A percentile compares a stretch with the other conserved stretches of the same genome.
Conservation (phyloP, 176 grass and related monocot genomes). For the Triticum dicoccoides region DNA sequence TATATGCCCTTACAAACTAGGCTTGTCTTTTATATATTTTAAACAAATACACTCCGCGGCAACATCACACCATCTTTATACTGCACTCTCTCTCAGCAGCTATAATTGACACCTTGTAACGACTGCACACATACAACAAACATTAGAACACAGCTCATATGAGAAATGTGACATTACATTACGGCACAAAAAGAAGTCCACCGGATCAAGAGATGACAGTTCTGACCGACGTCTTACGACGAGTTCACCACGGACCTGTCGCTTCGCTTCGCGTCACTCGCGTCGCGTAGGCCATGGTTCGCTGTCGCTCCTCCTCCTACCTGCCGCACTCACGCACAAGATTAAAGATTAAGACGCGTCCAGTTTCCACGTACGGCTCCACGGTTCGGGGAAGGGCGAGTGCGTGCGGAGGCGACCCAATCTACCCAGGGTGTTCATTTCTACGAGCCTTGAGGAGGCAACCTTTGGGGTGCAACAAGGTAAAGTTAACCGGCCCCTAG, state of each 20-base stretch:
- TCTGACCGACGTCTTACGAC: neutral
- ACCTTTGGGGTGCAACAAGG: neutral
- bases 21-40: too few species aligned
- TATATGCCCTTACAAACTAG: too few species aligned
- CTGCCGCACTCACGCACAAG: neutral
- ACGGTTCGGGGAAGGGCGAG: neutral
- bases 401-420: neutral
- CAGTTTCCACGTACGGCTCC: constrained; percentile 1
- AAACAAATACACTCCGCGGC: too few species aligned
- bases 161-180: neutral
- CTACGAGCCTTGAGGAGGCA: neutral
- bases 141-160: neutral
- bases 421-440: neutral
- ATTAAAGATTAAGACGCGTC: neutral
- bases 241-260: neutral
- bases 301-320: neutral
- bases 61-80: too few species aligned
- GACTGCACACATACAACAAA: neutral
- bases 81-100: neutral
- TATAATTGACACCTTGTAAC: neutral
- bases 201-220: neutral
- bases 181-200: neutral
- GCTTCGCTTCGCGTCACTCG: neutral
- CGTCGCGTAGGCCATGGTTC: neutral
- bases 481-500: neutral